A percentile compares a stretch with the other conserved stretches of the same genome.
Evolutionary conservation across 495 filamentous ascomycete genomes (phyloP).

Genomic region (Penicillium alfredii): DNA sequence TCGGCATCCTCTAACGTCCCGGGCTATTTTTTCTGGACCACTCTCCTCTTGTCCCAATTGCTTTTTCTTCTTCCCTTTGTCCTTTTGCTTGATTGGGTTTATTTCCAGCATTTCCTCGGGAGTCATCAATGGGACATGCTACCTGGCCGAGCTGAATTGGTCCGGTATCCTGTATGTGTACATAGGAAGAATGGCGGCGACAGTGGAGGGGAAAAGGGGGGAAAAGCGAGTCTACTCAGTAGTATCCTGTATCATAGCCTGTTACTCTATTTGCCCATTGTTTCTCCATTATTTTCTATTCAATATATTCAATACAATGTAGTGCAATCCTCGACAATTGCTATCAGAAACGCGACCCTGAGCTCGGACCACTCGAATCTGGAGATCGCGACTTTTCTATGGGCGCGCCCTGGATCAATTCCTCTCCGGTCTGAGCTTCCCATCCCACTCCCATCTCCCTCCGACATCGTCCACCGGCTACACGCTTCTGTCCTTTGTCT

Average conservation of each 20-base stretch:
- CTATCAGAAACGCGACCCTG: slow-evolving; percentile 11
- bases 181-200: slow-evolving; percentile 8
- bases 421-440: too few relatives aligned
- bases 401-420: slow-evolving; percentile 22
- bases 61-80: slow-evolving; percentile 2
- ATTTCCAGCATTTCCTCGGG: slow-evolving; percentile 11
- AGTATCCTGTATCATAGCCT: not conserved
- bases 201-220: slow-evolving; percentile 2
- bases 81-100: slow-evolving; percentile 1
- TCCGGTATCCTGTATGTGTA: slow-evolving; percentile 13
- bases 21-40: slow-evolving; percentile 3
- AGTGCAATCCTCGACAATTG: not conserved
- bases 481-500: not conserved
- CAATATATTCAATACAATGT: not conserved
- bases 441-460: slow-evolving; percentile 15
- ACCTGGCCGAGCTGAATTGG: too few relatives aligned
- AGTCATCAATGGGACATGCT: too few relatives aligned
- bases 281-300: not conserved
- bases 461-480: slow-evolving; percentile 7
- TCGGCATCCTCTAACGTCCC: too few relatives aligned
- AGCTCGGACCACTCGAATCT: slow-evolving; percentile 38
- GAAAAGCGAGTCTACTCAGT: slow-evolving; percentile 1
- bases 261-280: too few relatives aligned
- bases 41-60: slow-evolving; percentile 6
- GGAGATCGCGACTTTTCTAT: slow-evolving; percentile 41